These are phyloP conservation scores for Quercus tomentella DNA, from an alignment of 331 rosid species.

Conservation along the genomic window DNA sequence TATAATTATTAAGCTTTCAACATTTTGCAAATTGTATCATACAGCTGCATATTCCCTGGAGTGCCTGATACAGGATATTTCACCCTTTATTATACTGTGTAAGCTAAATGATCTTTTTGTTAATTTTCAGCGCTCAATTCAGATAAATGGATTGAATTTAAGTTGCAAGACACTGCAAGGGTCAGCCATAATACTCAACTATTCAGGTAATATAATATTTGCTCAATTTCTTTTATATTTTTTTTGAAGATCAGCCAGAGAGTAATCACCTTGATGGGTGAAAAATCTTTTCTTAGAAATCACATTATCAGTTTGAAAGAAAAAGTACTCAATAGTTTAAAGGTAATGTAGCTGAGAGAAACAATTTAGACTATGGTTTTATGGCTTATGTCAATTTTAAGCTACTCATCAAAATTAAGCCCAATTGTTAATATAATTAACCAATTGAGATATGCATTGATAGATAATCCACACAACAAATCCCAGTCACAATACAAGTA, in stretches of 20 bases:
- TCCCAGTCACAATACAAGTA: no score
- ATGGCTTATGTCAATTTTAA: no score
- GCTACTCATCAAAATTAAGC: no score
- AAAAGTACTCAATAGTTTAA: background rate
- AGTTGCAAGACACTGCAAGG: constrained; percentile 91
- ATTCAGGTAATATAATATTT: constrained; percentile 57
- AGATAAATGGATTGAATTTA: constrained; percentile 78
- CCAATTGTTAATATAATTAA: no score
- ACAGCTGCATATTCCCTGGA: background rate
- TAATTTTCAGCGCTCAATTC: constrained; percentile 68
- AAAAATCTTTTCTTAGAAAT: background rate
- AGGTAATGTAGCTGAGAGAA: background rate
- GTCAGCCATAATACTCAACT: constrained; percentile 84
- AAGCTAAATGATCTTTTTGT: background rate
- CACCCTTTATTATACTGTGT: background rate
- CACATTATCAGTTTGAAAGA: background rate
- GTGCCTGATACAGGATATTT: background rate
- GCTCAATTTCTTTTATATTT: background rate
- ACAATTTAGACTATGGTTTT: no score
- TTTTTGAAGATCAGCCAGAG: background rate
- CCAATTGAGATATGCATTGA: no score
- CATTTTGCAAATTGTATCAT: background rate
- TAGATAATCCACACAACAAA: no score
- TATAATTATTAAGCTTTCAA: background rate
- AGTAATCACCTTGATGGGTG: background rate